phyloP scores from a whole-genome alignment of 2,329 filamentous ascomycete genomes.

The Lecanoromycetidae sp. region DNA sequence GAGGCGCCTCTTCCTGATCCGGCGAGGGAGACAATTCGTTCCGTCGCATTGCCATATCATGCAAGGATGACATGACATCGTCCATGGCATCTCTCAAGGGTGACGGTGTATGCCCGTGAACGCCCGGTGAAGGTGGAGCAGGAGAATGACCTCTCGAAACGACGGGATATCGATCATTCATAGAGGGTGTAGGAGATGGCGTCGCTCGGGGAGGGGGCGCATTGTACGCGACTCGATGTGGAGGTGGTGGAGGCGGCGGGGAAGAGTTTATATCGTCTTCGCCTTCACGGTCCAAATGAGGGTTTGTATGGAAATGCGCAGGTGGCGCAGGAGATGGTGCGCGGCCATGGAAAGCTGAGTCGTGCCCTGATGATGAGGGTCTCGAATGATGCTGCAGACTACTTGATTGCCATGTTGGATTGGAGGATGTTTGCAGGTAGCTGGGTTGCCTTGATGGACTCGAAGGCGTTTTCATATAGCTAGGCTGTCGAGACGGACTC shows the following conservation, averaged over 20 bases:
- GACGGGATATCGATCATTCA: constrained; percentile 31
- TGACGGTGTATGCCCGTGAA: constrained; percentile 67
- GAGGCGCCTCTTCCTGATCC: constrained; percentile 44
- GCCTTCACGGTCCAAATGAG: constrained; percentile 23
- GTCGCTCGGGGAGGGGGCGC: constrained; percentile 17
- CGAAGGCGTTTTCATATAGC: constrained; percentile 1
- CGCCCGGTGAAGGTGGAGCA: constrained; percentile 47
- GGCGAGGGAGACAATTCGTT: constrained; percentile 36
- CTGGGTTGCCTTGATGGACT: constrained; percentile 8
- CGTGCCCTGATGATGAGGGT: constrained; percentile 4
- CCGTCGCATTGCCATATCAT: constrained; percentile 58
- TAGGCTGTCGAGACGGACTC: constrained; percentile 8
- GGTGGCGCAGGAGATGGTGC: constrained; percentile 17
- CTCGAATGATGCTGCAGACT: constrained; percentile 9
- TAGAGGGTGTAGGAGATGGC: constrained; percentile 26
- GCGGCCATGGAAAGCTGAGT: constrained; percentile 4
- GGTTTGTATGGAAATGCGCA: constrained; percentile 14
- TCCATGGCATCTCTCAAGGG: constrained; percentile 93
- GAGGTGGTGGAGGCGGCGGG: constrained; percentile 72
- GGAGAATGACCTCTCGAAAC: constrained; percentile 38
- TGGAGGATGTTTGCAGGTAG: constrained; percentile 6
- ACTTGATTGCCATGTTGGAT: constrained; percentile 15
- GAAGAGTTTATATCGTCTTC: constrained; percentile 56
- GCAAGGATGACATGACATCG: constrained; percentile 88
- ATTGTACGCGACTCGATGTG: constrained; percentile 51